Base-by-base conservation (phyloP, 2,329 filamentous ascomycete species). In the Tolypocladium pustulatum region DNA sequence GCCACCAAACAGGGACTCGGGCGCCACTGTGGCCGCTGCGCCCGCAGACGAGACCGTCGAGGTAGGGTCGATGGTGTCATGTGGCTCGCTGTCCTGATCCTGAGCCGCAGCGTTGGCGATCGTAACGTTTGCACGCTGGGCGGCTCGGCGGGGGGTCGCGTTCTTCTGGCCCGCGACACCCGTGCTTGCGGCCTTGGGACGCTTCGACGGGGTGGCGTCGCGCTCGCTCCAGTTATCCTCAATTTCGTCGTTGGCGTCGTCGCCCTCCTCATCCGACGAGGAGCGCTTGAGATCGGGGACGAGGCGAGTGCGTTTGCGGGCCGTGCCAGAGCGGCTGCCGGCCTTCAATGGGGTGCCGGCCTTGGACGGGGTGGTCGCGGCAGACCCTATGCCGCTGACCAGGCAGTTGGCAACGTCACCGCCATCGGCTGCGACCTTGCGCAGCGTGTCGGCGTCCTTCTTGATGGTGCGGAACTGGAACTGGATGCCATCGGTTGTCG, bases 391-490 rank as follows among this genome's bases (percentile, higher is more conserved):
- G 22, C 66, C 63, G 51, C 70, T 62, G 46, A 60, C 62, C 30
- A 80, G 67, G 27, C 72, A 73, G 52, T 64, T 69, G 15, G 78
- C 71, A 0, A 82, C 78, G 63, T 81, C 75, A 51, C 75, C 70
- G 32, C 78, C 78, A 1, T 70, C 67, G 27, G 72, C 69, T n/a
- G 76, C 73, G 3, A 77, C 76, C 3, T 72, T 65, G 49, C 75
- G 72, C 52, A 85, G 76, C 2, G 69, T 70, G 43, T 80, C 76
- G 36, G 78, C 82, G 36, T 82, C 75, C 40, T 73, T 74, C 69
- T 82, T 84, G 70, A 85, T 78, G 30, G 67, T 61, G 1, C 83
- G 78, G 65, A 86, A 84, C 65, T 85, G 82, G 66, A 82, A 86
- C 63, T 79, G 77, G n/a, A 86, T 77, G 10, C 83, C 83, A 25